Evolutionary conservation across 495 filamentous ascomycete species (phyloP).

Genomic region (Penicillium pulvis): DNA sequence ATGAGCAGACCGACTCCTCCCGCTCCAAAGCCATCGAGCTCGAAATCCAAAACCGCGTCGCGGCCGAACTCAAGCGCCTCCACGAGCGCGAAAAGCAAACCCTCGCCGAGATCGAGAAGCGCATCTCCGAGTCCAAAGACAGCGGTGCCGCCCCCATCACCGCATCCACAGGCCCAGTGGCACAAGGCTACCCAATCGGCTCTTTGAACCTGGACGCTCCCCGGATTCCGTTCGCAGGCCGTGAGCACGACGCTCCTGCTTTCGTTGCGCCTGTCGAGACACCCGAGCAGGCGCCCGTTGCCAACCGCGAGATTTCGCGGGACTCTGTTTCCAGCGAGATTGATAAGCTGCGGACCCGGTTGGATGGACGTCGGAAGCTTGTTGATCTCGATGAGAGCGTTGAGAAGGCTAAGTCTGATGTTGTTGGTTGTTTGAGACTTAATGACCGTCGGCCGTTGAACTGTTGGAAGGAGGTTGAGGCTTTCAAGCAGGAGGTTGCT

Average conservation of each 20-base stretch:
- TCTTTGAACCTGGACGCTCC: conserved; percentile 51
- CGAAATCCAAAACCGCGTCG: conserved; percentile 84
- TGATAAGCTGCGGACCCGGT: conserved; percentile 68
- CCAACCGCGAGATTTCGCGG: conserved; percentile 50
- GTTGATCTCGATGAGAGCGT: conserved; percentile 64
- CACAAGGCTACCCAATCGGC: conserved; percentile 42
- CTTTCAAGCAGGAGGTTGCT: conserved; percentile 84
- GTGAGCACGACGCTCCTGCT: conserved; percentile 36
- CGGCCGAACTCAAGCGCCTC: conserved; percentile 77
- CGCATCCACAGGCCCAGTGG: conserved; percentile 32
- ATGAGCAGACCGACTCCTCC: conserved; percentile 75
- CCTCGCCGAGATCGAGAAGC: conserved; percentile 57
- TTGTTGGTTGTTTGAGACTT: conserved; percentile 78
- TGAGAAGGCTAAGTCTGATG: conserved; percentile 70
- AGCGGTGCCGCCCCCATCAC: conserved; percentile 34
- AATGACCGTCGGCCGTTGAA: conserved; percentile 90
- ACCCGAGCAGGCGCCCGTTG: conserved; percentile 19
- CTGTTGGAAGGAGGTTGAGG: conserved; percentile 93
- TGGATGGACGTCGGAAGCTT: conserved; percentile 75
- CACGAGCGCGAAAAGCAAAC: conserved; percentile 62
- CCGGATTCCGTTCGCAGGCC: conserved; percentile 50
- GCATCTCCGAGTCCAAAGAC: conserved; percentile 47
- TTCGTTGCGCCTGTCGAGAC: conserved; percentile 20
- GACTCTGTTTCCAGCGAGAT: conserved; percentile 66
- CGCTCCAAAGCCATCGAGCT: conserved; percentile 83